These are phyloP conservation scores for Cyberlindnera euphorbiiphila DNA, from an alignment of 805 yeast genomes.

Conservation along the genomic window DNA sequence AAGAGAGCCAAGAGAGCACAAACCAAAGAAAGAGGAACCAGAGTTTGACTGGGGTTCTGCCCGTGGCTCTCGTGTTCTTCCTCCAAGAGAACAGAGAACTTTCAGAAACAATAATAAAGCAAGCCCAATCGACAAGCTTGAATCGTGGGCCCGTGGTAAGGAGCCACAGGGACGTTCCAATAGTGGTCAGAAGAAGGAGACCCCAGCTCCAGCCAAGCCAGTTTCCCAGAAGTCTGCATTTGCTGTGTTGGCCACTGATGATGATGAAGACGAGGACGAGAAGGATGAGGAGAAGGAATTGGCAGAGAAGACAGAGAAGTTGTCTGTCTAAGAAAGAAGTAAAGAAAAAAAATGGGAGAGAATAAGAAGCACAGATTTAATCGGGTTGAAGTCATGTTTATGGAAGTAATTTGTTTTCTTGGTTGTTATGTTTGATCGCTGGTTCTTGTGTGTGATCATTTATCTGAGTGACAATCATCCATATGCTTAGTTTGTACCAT, in stretches of 20 bases:
- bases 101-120: slow-evolving; percentile 31
- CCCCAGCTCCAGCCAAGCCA: slow-evolving; percentile 23
- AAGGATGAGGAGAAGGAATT: slow-evolving; percentile 22
- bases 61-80: slow-evolving; percentile 31
- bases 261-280: slow-evolving; percentile 43
- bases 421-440: no score
- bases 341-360: background rate
- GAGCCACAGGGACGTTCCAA: slow-evolving; percentile 21
- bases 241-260: slow-evolving; percentile 48
- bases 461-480: no score
- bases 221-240: slow-evolving; percentile 43
- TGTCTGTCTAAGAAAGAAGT: slow-evolving; percentile 29
- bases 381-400: no score
- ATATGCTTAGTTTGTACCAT: no score
- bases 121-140: slow-evolving; percentile 24
- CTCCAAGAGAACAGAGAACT: slow-evolving; percentile 38
- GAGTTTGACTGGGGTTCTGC: slow-evolving; percentile 46
- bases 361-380: background rate
- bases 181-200: slow-evolving; percentile 10
- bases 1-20: slow-evolving; percentile 25
- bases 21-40: slow-evolving; percentile 34
- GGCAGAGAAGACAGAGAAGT: slow-evolving; percentile 37
- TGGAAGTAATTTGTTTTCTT: no score
- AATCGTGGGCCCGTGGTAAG: slow-evolving; percentile 26
- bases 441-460: no score